phyloP scores from a whole-genome alignment of 2,329 filamentous ascomycete genomes.

The Kalmusia sp. region DNA sequence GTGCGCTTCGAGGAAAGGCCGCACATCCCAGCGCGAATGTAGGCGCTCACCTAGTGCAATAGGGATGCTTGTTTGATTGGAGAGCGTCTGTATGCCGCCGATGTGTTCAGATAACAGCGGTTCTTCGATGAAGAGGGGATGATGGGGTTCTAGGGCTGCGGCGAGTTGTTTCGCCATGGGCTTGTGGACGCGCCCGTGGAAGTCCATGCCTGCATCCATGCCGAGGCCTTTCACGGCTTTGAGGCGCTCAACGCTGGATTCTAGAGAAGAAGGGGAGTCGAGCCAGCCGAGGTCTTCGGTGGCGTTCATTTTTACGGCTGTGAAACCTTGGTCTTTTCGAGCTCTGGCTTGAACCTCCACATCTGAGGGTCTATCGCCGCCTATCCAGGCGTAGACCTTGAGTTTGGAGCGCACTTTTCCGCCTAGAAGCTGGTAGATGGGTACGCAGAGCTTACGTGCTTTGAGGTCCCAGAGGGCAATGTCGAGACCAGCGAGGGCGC shows the following conservation, averaged over 20 bases:
- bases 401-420: constrained; percentile 75
- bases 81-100: constrained; percentile 69
- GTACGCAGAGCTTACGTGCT: constrained; percentile 68
- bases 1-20: constrained; percentile 71
- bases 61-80: constrained; percentile 64
- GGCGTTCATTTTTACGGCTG: constrained; percentile 78
- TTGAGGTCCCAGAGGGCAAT: constrained; percentile 84
- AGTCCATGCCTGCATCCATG: constrained; percentile 77
- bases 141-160: constrained; percentile 69
- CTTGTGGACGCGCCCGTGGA: constrained; percentile 78
- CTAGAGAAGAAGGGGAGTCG: constrained; percentile 71
- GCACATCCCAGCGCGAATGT: constrained; percentile 76
- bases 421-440: constrained; percentile 76
- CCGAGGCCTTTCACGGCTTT: constrained; percentile 73
- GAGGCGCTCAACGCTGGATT: constrained; percentile 70
- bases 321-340: constrained; percentile 68
- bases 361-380: constrained; percentile 73
- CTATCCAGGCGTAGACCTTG: constrained; percentile 80
- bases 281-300: constrained; percentile 80
- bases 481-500: constrained; percentile 76
- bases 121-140: constrained; percentile 79
- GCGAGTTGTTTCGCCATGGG: constrained; percentile 84
- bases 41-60: constrained; percentile 77
- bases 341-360: constrained; percentile 67
- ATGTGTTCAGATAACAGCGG: constrained; percentile 74